Conservation (phyloP, 441 rosid species). For the Metrosideros polymorpha region DNA sequence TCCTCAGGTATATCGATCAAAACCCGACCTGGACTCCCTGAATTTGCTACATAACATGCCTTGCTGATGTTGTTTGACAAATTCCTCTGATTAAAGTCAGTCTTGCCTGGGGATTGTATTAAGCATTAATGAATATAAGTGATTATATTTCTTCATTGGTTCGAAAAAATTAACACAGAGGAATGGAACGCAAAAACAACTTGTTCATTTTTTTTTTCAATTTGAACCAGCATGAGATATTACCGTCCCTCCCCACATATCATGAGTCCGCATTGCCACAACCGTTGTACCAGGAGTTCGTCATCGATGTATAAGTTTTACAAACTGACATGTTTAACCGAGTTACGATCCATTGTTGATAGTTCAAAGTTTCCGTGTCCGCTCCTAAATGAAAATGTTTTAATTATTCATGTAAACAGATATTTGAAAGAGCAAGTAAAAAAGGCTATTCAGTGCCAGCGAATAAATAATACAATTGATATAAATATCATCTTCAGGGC, state of each 20-base stretch:
- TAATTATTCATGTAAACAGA: too few species aligned
- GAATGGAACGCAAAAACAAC: background rate
- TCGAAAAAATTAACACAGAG: background rate
- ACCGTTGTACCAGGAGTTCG: background rate
- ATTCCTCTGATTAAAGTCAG: background rate
- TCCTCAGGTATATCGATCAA: background rate
- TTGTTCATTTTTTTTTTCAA: background rate
- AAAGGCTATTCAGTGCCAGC: too few species aligned
- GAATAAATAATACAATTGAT: too few species aligned
- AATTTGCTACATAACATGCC: background rate
- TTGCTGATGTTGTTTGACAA: background rate
- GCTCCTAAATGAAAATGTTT: too few species aligned
- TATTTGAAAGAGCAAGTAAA: too few species aligned
- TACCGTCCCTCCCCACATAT: fast-evolving
- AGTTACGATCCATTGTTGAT: background rate
- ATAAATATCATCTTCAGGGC: too few species aligned
- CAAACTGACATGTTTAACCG: background rate
- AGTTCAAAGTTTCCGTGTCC: background rate
- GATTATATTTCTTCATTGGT: background rate
- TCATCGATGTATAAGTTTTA: too few species aligned
- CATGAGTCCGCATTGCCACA: background rate
- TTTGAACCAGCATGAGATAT: background rate
- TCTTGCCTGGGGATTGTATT: background rate
- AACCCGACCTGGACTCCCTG: background rate
- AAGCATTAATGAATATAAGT: background rate